Conservation (phyloP, 805 yeast genomes). For the Hanseniaspora lachancei region DNA sequence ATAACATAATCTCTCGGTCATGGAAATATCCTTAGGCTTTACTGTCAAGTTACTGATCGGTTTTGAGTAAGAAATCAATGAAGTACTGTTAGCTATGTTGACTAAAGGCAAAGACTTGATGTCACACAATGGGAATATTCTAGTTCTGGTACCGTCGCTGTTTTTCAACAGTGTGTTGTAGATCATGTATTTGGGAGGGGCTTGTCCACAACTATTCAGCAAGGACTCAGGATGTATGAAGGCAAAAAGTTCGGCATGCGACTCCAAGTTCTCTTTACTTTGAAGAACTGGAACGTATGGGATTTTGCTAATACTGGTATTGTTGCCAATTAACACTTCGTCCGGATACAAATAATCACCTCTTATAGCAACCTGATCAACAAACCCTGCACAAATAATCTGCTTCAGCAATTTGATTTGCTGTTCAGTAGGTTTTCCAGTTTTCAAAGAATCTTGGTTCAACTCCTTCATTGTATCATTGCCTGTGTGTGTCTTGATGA, state of each 20-base stretch:
- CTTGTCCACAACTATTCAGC: conserved; percentile 42
- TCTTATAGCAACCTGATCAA: conserved; percentile 80
- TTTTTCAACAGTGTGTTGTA: conserved; percentile 55
- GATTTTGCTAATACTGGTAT: conserved; percentile 41
- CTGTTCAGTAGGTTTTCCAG: conserved; percentile 51
- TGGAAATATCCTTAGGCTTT: conserved; percentile 56
- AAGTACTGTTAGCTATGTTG: conserved; percentile 60
- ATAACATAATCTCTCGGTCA: conserved; percentile 69
- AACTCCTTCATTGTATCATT: conserved; percentile 46
- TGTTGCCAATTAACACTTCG: conserved; percentile 48
- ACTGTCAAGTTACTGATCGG: conserved; percentile 77
- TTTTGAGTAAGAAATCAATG: conserved; percentile 70
- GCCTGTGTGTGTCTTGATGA: conserved; percentile 54
- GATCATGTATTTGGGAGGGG: conserved; percentile 70
- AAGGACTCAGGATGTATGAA: conserved; percentile 74
- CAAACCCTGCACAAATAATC: conserved; percentile 81
- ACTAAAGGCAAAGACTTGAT: conserved; percentile 62
- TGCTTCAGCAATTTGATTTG: conserved; percentile 78
- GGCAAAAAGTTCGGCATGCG: conserved; percentile 41
- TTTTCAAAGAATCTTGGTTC: conserved; percentile 33
- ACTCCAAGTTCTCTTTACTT: conserved; percentile 25
- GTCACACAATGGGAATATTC: conserved; percentile 69
- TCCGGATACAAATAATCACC: conserved; percentile 56
- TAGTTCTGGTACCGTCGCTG: conserved; percentile 33
- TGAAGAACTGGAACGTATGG: conserved; percentile 51